These are phyloP conservation scores for Lentinula aciculospora DNA, from an alignment of 768 basidiomycete species.

Conservation along the genomic window DNA sequence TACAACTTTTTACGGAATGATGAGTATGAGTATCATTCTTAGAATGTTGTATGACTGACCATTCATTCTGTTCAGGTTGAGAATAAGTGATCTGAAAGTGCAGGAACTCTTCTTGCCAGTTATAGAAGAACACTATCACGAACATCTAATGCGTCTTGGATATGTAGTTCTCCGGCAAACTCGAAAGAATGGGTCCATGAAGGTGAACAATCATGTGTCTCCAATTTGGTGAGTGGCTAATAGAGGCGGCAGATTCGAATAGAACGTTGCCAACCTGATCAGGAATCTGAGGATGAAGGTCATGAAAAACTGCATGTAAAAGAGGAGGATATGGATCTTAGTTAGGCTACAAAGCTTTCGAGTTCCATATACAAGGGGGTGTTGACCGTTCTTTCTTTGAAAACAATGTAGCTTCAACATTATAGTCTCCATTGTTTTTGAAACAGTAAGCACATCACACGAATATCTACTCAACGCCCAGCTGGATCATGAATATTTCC, in stretches of 20 bases:
- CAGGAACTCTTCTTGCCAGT: neutral
- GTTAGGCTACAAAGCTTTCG: neutral
- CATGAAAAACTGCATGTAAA: neutral
- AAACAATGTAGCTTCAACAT: neutral
- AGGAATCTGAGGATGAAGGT: neutral
- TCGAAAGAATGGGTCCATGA: neutral
- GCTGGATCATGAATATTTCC: constrained; percentile 4
- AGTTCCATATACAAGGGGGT: too few relatives aligned
- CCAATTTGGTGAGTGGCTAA: neutral
- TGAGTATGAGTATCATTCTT: neutral
- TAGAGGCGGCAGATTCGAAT: neutral
- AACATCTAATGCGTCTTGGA: neutral
- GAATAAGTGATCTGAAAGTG: neutral
- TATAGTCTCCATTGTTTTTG: neutral
- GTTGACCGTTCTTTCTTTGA: neutral
- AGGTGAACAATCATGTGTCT: neutral
- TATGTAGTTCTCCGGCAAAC: too few relatives aligned
- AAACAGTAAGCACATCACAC: neutral
- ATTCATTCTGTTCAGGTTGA: neutral
- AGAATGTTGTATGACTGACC: neutral
- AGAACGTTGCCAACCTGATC: neutral
- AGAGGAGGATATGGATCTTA: neutral
- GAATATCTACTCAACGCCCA: neutral
- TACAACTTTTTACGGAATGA: neutral
- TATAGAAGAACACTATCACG: constrained; percentile 2